These are phyloP conservation scores for Flaveria linearis DNA, from an alignment of 129 eudicot species.

Conservation along the genomic window DNA sequence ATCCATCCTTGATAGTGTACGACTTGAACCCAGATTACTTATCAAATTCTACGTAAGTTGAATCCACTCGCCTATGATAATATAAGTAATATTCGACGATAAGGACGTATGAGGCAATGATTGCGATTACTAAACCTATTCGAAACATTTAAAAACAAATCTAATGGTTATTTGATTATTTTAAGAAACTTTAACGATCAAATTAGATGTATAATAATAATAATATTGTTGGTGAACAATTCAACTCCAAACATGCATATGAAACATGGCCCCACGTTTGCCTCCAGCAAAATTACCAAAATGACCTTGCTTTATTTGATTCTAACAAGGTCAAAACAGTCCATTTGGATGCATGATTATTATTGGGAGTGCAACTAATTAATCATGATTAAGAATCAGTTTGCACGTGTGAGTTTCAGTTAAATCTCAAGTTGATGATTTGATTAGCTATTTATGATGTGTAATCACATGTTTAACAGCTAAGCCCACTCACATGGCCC, in stretches of 20 bases:
- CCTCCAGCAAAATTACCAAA: slow-evolving; percentile 27
- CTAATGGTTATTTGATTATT: neutral
- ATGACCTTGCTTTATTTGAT: neutral
- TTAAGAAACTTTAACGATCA: too few species aligned
- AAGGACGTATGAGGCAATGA: neutral
- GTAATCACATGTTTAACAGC: slow-evolving; percentile 49
- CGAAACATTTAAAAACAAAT: neutral
- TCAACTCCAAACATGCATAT: slow-evolving; percentile 10
- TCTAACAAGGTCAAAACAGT: slow-evolving; percentile 28
- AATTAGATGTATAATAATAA: neutral
- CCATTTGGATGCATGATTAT: slow-evolving; percentile 26
- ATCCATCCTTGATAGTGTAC: neutral
- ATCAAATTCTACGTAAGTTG: neutral
- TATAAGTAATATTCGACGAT: neutral
- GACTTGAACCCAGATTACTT: neutral
- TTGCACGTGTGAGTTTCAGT: slow-evolving; percentile 40
- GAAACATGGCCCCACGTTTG: slow-evolving; percentile 21
- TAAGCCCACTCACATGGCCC: slow-evolving; percentile 48
- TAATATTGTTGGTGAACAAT: neutral
- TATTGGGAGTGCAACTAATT: slow-evolving; percentile 30
- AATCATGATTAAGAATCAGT: slow-evolving; percentile 33
- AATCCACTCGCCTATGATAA: too few species aligned
- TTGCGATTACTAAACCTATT: neutral
- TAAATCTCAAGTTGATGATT: slow-evolving; percentile 41
- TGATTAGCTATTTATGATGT: slow-evolving; percentile 34